Conservation (phyloP, 2,329 filamentous ascomycete species). For the Sporothrix pallida region DNA sequence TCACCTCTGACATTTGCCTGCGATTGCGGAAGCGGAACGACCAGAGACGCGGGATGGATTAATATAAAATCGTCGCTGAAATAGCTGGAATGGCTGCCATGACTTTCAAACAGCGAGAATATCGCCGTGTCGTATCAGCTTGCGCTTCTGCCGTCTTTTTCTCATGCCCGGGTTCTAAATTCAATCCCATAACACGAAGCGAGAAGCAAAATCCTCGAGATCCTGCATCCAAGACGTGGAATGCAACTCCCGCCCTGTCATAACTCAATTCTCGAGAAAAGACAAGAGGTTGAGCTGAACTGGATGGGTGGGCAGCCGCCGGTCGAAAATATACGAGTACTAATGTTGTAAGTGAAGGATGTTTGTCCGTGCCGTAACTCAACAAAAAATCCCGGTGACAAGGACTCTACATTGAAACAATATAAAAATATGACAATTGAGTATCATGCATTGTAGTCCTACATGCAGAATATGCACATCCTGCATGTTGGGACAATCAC, state of each 20-base stretch:
- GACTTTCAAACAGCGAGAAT: constrained; percentile 12
- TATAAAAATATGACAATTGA: neutral
- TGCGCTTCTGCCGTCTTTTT: neutral
- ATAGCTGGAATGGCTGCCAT: neutral
- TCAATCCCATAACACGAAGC: neutral
- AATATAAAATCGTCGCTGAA: neutral
- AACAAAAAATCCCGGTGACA: constrained; percentile 5
- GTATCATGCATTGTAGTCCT: neutral
- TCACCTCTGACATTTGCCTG: neutral
- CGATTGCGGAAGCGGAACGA: constrained; percentile 14
- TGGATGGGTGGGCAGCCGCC: constrained; percentile 20
- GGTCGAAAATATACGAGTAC: neutral
- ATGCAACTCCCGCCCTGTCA: constrained; percentile 14
- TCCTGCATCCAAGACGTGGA: neutral
- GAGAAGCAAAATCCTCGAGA: neutral
- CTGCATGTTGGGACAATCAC: constrained; percentile 23
- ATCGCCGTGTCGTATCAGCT: neutral
- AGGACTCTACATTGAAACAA: neutral
- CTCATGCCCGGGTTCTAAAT: too few relatives aligned
- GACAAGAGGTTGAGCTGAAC: neutral
- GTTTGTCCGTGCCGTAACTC: neutral
- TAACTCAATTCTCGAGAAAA: neutral
- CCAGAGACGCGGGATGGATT: constrained; percentile 9
- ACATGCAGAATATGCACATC: constrained; percentile 14
- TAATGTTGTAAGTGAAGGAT: neutral